These are phyloP conservation scores for Macrolepiota fuliginosa DNA, from an alignment of 768 basidiomycete genomes.

Conservation along the genomic window DNA sequence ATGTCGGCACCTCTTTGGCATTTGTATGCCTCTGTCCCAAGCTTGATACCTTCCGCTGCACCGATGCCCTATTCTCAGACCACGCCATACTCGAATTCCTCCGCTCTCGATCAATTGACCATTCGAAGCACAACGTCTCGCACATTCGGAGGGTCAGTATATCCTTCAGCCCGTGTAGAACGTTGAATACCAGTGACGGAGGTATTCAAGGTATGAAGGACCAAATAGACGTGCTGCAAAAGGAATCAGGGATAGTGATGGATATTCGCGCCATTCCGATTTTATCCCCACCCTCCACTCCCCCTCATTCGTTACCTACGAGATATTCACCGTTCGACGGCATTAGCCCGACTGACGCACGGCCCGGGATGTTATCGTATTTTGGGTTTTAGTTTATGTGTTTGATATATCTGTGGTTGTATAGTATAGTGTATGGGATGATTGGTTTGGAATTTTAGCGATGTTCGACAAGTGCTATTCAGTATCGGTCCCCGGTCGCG, in stretches of 20 bases:
- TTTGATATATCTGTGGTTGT: too few relatives aligned
- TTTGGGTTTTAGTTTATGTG: neutral
- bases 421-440: too few relatives aligned
- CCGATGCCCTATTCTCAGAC: slow-evolving; percentile 1
- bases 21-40: slow-evolving; percentile 3
- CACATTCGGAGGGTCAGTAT: slow-evolving; percentile 7
- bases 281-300: neutral
- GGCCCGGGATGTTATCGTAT: neutral
- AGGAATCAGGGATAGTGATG: slow-evolving; percentile 2
- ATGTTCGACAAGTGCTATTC: too few relatives aligned
- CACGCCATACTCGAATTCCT: neutral
- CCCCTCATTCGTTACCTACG: neutral
- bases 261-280: neutral
- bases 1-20: too few relatives aligned
- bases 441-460: too few relatives aligned
- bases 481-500: too few relatives aligned
- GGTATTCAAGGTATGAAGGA: neutral
- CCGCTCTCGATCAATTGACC: neutral
- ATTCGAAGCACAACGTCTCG: neutral
- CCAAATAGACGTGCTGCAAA: neutral
- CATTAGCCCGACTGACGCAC: neutral
- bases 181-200: neutral
- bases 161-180: neutral
- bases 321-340: neutral
- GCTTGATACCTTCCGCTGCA: neutral